Evolutionary conservation across 306 rosid species (phyloP).

Genomic region (Citrullus amarus): DNA sequence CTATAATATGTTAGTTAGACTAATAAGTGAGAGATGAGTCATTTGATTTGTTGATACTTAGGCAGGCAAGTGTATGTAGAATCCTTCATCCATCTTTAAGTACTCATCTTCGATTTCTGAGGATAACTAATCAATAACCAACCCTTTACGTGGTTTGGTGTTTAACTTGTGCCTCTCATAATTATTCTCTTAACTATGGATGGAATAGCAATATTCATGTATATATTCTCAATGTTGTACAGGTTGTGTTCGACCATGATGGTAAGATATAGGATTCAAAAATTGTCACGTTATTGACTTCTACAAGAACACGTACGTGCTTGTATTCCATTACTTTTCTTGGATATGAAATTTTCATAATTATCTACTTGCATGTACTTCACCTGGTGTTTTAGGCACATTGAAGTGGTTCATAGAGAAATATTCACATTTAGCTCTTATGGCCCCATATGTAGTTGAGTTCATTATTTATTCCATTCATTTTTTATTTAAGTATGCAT

Average conservation of each 20-base stretch:
- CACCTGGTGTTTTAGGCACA: background rate
- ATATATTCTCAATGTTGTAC: slow-evolving; percentile 23
- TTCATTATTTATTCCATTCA: too few relatives aligned
- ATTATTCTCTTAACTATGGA: background rate
- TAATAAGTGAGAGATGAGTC: background rate
- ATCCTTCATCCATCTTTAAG: background rate
- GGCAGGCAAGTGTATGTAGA: background rate
- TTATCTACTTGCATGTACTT: background rate
- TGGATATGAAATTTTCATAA: background rate
- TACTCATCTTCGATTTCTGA: background rate
- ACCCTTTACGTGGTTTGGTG: background rate
- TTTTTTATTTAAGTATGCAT: too few relatives aligned
- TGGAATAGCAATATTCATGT: background rate
- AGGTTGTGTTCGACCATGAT: slow-evolving; percentile 99
- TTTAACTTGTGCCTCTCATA: background rate
- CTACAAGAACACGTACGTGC: slow-evolving; percentile 3
- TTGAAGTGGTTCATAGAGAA: too few relatives aligned
- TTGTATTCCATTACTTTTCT: slow-evolving; percentile 10
- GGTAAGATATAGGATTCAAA: slow-evolving; percentile 41
- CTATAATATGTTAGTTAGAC: background rate
- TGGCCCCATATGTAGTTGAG: too few relatives aligned
- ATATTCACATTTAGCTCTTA: too few relatives aligned
- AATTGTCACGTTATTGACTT: slow-evolving; percentile 7
- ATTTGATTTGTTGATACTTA: background rate
- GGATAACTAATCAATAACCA: background rate